A percentile compares a stretch with the other conserved stretches of the same genome.
These are phyloP conservation scores for Corylus americana DNA, from an alignment of 306 rosid genomes.

Conservation along the genomic window DNA sequence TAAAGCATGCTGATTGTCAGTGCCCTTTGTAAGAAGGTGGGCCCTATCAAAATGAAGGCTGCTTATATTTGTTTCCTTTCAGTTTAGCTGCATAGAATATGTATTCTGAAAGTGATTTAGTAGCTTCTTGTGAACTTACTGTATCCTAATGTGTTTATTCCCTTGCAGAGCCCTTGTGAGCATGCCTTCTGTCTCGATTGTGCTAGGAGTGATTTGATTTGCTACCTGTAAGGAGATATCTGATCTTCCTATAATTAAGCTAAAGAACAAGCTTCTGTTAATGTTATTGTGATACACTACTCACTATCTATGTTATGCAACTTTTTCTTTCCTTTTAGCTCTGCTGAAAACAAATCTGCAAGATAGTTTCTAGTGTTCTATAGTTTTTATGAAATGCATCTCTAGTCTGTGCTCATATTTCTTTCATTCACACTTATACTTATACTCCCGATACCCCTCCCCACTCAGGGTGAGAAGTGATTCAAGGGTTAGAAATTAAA, in stretches of 20 bases:
- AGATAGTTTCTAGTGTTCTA: background rate
- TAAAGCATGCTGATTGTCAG: background rate
- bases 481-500: background rate
- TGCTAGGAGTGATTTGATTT: conserved; percentile 90
- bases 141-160: conserved; percentile 25
- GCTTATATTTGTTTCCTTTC: background rate
- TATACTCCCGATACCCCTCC: background rate
- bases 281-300: background rate
- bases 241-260: conserved; percentile 8
- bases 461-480: background rate
- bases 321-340: background rate
- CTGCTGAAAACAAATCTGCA: background rate
- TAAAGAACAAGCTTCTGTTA: background rate
- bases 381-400: background rate
- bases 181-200: conserved; percentile 97
- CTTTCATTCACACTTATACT: background rate
- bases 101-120: conserved; percentile 17
- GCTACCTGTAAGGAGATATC: conserved; percentile 85
- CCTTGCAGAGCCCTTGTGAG: conserved; percentile 97
- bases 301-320: background rate
- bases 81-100: background rate
- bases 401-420: background rate
- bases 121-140: conserved; percentile 17
- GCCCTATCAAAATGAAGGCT: background rate
- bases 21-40: background rate